A percentile compares a stretch with the other conserved stretches of the same genome.
phyloP scores from a whole-genome alignment of 148 eudicot genomes.

The Chenopodium quinoa region DNA sequence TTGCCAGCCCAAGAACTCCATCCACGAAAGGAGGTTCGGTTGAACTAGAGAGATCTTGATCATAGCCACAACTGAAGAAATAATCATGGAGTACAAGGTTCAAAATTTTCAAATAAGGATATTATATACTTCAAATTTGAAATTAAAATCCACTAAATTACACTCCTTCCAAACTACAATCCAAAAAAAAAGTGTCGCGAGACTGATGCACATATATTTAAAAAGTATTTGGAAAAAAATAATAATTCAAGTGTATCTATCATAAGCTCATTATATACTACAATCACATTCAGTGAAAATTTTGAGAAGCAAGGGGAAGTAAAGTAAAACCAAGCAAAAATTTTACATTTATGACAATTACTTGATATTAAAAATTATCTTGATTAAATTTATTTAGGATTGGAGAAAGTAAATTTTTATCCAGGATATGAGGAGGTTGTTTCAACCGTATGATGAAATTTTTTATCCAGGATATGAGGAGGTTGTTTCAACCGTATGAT shows the following conservation, averaged over 20 bases:
- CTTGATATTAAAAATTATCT: neutral
- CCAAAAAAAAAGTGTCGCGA: neutral
- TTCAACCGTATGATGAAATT: neutral
- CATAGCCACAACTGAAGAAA: conserved; percentile 76
- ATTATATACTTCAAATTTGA: neutral
- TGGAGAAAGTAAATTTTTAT: neutral
- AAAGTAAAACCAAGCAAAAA: neutral
- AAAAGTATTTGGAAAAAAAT: no score
- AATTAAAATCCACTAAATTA: neutral
- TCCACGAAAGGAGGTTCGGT: conserved; percentile 63
- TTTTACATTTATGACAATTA: neutral
- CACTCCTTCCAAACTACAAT: neutral
- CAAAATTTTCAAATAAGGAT: neutral
- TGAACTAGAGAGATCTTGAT: conserved; percentile 60
- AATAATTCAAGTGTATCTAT: neutral
- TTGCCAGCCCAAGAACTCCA: conserved; percentile 82
- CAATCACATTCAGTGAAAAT: neutral
- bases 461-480: neutral
- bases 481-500: neutral
- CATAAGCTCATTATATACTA: neutral
- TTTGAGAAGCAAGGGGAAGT: neutral
- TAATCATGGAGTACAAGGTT: conserved; percentile 10
- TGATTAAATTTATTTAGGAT: neutral
- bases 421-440: neutral
- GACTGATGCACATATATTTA: neutral